These are phyloP conservation scores for Aspergillus sclerotialis DNA, from an alignment of 2,329 filamentous ascomycete genomes.

Conservation along the genomic window DNA sequence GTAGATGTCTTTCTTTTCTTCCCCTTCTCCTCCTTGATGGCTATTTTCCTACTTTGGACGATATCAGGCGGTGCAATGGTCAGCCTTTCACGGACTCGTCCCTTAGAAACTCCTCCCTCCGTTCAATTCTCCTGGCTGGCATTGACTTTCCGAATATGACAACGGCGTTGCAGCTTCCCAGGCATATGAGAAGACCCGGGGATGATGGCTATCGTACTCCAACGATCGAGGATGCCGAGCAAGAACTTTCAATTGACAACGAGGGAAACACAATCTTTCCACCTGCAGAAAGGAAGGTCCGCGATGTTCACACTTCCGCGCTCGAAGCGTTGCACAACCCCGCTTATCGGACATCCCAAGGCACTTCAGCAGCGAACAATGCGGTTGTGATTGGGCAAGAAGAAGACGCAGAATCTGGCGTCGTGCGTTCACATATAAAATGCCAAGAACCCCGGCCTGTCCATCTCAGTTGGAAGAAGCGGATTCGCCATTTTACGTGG, in stretches of 20 bases:
- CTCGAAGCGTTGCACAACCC: slow-evolving; percentile 18
- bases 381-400: not conserved
- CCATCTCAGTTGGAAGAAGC: slow-evolving; percentile 43
- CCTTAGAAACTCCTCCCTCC: too few species aligned
- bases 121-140: slow-evolving; percentile 1
- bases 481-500: slow-evolving; percentile 63
- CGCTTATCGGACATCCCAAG: slow-evolving; percentile 13
- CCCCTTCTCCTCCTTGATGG: too few species aligned
- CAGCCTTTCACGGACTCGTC: too few species aligned
- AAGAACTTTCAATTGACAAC: slow-evolving; percentile 10
- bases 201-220: slow-evolving; percentile 41
- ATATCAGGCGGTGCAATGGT: too few species aligned
- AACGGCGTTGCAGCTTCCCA: slow-evolving; percentile 12
- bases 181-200: slow-evolving; percentile 31
- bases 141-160: not conserved
- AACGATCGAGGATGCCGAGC: slow-evolving; percentile 37
- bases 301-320: slow-evolving; percentile 22
- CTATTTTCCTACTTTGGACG: too few species aligned
- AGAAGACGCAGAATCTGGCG: not conserved
- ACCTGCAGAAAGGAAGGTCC: slow-evolving; percentile 8
- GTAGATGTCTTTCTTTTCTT: too few species aligned
- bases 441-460: slow-evolving; percentile 9
- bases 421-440: not conserved
- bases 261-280: slow-evolving; percentile 7
- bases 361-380: not conserved